A percentile compares a stretch with the other conserved stretches of the same genome.
Evolutionary conservation across 78 protist species (phyloP).

Genomic region (Dictyostelium capitatum): DNA sequence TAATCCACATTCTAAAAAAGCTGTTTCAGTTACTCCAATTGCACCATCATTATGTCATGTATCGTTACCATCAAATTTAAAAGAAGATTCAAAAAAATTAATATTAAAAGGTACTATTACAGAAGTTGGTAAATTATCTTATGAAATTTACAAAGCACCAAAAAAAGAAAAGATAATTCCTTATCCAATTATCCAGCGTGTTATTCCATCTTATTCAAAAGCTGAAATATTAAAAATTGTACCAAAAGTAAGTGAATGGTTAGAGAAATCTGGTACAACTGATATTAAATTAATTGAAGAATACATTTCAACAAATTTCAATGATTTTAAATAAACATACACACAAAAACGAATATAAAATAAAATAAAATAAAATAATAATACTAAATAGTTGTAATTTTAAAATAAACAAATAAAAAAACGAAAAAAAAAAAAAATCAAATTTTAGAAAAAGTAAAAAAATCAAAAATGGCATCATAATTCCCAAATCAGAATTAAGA

Average conservation of each 20-base stretch:
- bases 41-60: neutral
- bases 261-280: neutral
- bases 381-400: too few relatives aligned
- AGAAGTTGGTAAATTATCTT: conserved; percentile 13
- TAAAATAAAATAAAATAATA: neutral
- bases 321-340: neutral
- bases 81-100: neutral
- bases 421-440: too few relatives aligned
- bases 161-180: neutral
- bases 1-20: neutral
- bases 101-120: neutral
- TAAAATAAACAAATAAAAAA: too few relatives aligned
- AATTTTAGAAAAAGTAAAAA: too few relatives aligned
- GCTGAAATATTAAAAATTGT: neutral
- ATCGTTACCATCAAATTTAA: neutral
- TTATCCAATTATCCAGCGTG: neutral
- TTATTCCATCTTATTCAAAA: neutral
- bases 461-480: too few relatives aligned
- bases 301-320: neutral
- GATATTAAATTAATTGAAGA: neutral
- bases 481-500: too few relatives aligned
- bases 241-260: neutral
- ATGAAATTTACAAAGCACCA: neutral
- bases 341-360: neutral
- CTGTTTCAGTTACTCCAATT: neutral